These are phyloP conservation scores for Globisporangium cylindrosporum DNA, from an alignment of 352 stramenopile genomes.

Conservation along the genomic window DNA sequence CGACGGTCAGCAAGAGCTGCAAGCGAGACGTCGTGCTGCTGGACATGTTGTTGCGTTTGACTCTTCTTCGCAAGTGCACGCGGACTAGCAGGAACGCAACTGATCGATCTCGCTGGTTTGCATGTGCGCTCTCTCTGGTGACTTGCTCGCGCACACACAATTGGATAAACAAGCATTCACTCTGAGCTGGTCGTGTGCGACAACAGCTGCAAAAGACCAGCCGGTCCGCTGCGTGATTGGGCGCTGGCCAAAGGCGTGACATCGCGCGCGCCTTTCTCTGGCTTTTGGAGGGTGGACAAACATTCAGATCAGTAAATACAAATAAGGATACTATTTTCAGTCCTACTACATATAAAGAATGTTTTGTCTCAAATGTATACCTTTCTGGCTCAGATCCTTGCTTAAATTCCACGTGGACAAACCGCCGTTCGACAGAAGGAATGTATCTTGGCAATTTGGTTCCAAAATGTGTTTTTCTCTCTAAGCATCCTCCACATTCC, in stretches of 20 bases:
- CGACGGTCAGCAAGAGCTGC: background rate
- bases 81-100: constrained; percentile 3
- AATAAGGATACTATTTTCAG: background rate
- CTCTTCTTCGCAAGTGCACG: background rate
- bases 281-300: background rate
- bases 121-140: background rate
- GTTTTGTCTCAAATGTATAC: no score
- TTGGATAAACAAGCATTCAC: background rate
- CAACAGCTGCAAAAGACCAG: background rate
- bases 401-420: no score
- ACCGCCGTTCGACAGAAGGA: no score
- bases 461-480: background rate
- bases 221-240: background rate
- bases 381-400: no score
- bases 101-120: background rate
- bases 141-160: background rate
- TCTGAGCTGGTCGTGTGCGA: background rate
- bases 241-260: background rate
- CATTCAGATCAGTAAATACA: background rate
- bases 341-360: background rate
- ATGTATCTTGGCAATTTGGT: no score
- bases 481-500: background rate
- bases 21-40: background rate
- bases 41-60: background rate
- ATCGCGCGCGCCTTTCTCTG: background rate